Base-by-base conservation (phyloP, 116 monocot genomes). In the Phalaenopsis hybrid region DNA sequence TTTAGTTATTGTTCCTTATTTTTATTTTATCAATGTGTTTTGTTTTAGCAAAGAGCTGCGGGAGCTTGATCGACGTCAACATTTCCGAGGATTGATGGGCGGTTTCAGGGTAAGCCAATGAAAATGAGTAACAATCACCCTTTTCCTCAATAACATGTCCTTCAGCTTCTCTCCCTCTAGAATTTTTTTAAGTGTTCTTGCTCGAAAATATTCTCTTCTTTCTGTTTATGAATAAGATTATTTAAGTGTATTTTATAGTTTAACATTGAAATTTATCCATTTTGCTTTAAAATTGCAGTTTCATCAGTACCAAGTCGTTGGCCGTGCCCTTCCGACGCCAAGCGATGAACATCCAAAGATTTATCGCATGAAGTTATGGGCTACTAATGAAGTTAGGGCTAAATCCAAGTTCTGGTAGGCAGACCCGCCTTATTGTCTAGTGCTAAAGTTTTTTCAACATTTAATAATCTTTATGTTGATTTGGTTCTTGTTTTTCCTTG, bases 231-330 rank as follows among this genome's bases (percentile, higher is more conserved):
- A 55, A 55, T 55, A 4, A 55, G 55, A 1, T 55, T 55, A 15
- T 55, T 51, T 10, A 4, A 25, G 51, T 6, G 33, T 79, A 31
- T 25, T 37, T 43, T 73, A 16, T 5, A 41, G 13, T 73, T 73
- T 73, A 41, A 5, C 10, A 73, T 73, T 41, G 16, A 73, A 75
- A 45, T 75, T 75, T 20, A 6, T n/a, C 1, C 46, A 65, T 79
- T 79, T 51, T 5, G 43, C 37, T 23, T 65, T 44, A 31, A 37
- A 20, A 44, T 79, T 43, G 87, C 90, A 96, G 96, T 94, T 96
- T 79, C 96, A 94, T 85, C 96, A 96, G 88, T 96, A 94, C 81
- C 96, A 94, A 85, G 96, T 96, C 67, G 96, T 92, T 52, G 96
- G 96, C 0, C 82, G 96, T 37, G 94, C 87, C 37, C 91, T 94